phyloP scores from a whole-genome alignment of 306 rosid genomes.

The Sindora glabra region DNA sequence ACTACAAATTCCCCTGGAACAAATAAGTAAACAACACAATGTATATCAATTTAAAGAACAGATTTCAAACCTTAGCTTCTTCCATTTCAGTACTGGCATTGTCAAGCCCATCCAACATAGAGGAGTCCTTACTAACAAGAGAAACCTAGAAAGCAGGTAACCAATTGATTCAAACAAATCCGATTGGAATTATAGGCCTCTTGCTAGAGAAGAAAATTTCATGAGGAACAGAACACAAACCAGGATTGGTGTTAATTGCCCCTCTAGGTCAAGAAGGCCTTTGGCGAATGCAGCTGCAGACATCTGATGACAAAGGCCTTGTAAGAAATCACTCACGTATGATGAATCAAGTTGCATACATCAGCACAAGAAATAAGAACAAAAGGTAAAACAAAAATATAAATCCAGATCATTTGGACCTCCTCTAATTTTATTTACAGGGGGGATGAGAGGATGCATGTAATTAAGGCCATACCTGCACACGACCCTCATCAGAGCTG shows the following conservation, averaged over 20 bases:
- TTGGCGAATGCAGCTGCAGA: slow-evolving; percentile 99
- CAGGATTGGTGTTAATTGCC: slow-evolving; percentile 93
- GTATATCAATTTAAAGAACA: background rate
- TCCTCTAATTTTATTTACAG: too few species aligned
- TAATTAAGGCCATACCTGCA: slow-evolving; percentile 60
- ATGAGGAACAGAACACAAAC: slow-evolving; percentile 38
- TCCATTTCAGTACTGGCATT: slow-evolving; percentile 92
- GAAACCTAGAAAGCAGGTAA: slow-evolving; percentile 59
- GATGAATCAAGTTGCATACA: slow-evolving; percentile 18
- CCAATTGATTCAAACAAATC: slow-evolving; percentile 26
- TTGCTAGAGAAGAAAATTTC: slow-evolving; percentile 12
- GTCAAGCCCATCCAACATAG: slow-evolving; percentile 99
- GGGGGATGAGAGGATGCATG: background rate
- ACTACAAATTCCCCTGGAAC: too few species aligned
- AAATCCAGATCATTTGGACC: too few species aligned
- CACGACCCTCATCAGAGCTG: slow-evolving; percentile 99
- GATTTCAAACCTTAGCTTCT: slow-evolving; percentile 67
- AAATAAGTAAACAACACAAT: too few species aligned
- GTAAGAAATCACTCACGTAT: slow-evolving; percentile 14
- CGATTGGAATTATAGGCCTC: background rate
- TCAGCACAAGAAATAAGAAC: slow-evolving; percentile 5
- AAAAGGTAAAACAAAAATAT: slow-evolving; percentile 8
- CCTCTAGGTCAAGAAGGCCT: slow-evolving; percentile 98
- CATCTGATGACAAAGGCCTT: slow-evolving; percentile 58
- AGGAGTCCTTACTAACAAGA: slow-evolving; percentile 95